phyloP scores from a whole-genome alignment of 2,329 filamentous ascomycete genomes.

The Alternaria viburni region DNA sequence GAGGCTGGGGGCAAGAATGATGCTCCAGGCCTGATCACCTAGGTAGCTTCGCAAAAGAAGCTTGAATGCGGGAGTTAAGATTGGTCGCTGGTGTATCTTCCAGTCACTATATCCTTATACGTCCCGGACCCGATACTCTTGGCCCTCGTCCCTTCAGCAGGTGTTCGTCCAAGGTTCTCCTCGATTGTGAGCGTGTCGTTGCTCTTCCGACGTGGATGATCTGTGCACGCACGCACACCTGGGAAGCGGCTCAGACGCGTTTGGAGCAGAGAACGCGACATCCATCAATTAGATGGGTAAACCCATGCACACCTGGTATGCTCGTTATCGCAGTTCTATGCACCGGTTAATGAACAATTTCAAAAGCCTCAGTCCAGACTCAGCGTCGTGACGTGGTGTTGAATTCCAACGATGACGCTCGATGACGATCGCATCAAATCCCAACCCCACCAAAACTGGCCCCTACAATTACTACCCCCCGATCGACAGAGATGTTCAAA shows the following conservation, averaged over 20 bases:
- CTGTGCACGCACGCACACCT: neutral
- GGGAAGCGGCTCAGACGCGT: neutral
- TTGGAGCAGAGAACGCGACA: neutral
- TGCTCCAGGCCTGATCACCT: neutral
- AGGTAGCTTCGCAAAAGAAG: neutral
- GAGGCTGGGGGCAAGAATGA: neutral
- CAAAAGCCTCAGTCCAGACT: neutral
- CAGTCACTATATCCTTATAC: neutral
- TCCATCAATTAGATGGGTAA: neutral
- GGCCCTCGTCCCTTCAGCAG: neutral
- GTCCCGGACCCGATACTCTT: neutral
- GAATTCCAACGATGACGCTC: slow-evolving; percentile 9
- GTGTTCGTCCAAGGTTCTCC: neutral
- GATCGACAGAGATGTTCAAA: neutral
- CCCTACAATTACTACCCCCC: slow-evolving; percentile 3
- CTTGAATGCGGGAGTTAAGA: neutral
- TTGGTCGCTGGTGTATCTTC: neutral
- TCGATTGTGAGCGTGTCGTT: neutral
- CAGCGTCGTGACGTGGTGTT: slow-evolving; percentile 8
- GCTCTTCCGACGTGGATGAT: neutral
- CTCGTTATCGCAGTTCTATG: neutral
- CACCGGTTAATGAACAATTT: neutral
- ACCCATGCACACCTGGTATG: neutral
- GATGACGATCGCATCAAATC: slow-evolving; percentile 12
- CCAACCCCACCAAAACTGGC: slow-evolving; percentile 5